A percentile compares a stretch with the other conserved stretches of the same genome.
phyloP scores from a whole-genome alignment of 1,284 basidiomycete genomes.

The Inonotus hispidus region DNA sequence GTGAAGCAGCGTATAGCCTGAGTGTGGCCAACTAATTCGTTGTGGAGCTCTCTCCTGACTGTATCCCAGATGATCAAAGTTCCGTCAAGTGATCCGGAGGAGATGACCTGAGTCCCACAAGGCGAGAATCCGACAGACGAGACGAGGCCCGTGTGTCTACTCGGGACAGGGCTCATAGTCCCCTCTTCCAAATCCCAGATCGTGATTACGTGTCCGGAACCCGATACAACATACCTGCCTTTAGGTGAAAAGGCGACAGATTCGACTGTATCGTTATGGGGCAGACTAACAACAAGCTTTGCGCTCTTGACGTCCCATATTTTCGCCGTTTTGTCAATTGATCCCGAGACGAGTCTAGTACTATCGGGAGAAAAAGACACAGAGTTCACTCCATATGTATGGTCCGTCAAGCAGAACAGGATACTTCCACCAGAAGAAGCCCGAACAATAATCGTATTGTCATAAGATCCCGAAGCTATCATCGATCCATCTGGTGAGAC shows the following conservation, averaged over 20 bases:
- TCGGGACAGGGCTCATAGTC: neutral
- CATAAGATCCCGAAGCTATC: neutral
- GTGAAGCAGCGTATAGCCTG: neutral
- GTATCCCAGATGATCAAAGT: neutral
- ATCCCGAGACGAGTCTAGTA: slow-evolving; percentile 79
- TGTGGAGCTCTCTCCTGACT: neutral
- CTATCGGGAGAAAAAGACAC: slow-evolving; percentile 49
- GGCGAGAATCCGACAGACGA: neutral
- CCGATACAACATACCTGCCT: slow-evolving; percentile 11
- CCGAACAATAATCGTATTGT: neutral
- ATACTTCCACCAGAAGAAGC: neutral
- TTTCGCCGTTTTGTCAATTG: slow-evolving; percentile 83
- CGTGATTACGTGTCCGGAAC: slow-evolving; percentile 4
- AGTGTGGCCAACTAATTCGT: neutral
- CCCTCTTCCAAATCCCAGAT: slow-evolving; percentile 12
- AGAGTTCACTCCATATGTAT: neutral
- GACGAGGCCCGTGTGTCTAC: neutral
- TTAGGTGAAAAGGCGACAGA: slow-evolving; percentile 16
- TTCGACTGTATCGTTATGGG: neutral
- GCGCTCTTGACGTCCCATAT: slow-evolving; percentile 80
- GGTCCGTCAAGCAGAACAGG: neutral
- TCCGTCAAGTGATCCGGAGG: neutral
- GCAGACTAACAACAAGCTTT: slow-evolving; percentile 42
- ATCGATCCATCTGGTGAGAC: neutral
- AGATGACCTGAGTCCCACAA: neutral